Evolutionary conservation across 225 moss, liverwort and hornwort species (phyloP), one percentile per base, ranked within the genome.

Genomic region (Pseudisothecium myosuroides): DNA sequence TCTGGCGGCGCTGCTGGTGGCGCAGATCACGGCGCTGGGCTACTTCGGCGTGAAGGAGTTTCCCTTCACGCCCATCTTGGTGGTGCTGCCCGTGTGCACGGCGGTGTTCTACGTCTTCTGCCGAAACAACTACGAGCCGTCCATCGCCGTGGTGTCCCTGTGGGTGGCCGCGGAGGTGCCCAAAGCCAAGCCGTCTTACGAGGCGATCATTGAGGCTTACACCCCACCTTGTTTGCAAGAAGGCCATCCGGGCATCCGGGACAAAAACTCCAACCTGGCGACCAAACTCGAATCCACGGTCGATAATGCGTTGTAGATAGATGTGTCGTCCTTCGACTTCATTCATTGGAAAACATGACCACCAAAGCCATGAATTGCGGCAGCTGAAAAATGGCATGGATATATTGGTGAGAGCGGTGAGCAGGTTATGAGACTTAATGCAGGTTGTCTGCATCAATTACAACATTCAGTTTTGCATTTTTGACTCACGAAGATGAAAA

Each of bases 41-140:
- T 95, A 94, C 89, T 94, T 95, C n/a, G 92, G 92, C 43, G 86
- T 94, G 62, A 95, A 94, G 85, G 73, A 94, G 87, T 95, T 94
- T 23, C 39, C 87, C 1, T 94, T 31, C 59, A 85, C 93, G 20
- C 89, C 93, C 9, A 36, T 95, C 26, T 43, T 94, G 59, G 60
- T 94, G 45, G n/a, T 94, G 45, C 89, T 93, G 5, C 95, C 95
- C 56, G 59, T 90, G n/a, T 56, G 92, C 31, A 91, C 95, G 20
- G 88, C 54, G 36, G 73, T 87, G 34, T 94, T 95, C 93, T 85
- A 90, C 82, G 26, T 90, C 63, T 92, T 95, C 45, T 95, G 95
- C 82, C 87, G 73, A 32, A 93, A 87, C 74, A 94, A 94, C 50
- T 95, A 95, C 83, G 94, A 92, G 64, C 93, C 95, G 11, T 92